phyloP scores from a whole-genome alignment of 371 early-diverging fungal genomes.

The Mortierella sp. region DNA sequence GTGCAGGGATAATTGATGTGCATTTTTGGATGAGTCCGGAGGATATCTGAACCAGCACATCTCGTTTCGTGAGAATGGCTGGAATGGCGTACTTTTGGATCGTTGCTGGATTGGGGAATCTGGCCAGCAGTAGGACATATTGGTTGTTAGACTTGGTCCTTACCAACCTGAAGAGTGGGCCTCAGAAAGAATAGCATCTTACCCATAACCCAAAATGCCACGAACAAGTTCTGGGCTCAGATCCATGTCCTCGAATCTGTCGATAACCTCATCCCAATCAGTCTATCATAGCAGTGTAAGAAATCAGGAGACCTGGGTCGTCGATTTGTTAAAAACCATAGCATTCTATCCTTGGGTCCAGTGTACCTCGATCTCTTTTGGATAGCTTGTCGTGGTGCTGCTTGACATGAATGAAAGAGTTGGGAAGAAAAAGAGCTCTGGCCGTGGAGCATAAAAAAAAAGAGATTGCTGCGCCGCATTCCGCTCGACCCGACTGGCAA shows the following conservation, averaged over 20 bases:
- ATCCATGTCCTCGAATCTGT: conserved; percentile 9
- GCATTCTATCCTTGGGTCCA: too few species aligned
- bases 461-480: too few species aligned
- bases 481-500: too few species aligned
- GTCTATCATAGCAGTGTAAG: too few species aligned
- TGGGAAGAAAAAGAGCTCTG: too few species aligned
- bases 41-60: conserved; percentile 93
- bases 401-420: too few species aligned
- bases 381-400: too few species aligned
- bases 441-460: too few species aligned
- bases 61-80: conserved; percentile 80
- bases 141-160: not conserved
- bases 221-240: conserved; percentile 17
- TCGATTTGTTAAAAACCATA: too few species aligned
- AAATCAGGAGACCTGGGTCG: too few species aligned
- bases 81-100: conserved; percentile 67
- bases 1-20: conserved; percentile 88
- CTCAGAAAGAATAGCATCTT: not conserved
- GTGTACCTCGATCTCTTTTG: too few species aligned
- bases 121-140: not conserved
- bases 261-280: conserved; percentile 9
- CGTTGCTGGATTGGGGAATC: too few species aligned
- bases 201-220: conserved; percentile 27
- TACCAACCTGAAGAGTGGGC: not conserved
- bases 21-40: conserved; percentile 97